Conservation (phyloP, 1,139 yeast genomes). For the Sugiyamaella grinbergsii region DNA sequence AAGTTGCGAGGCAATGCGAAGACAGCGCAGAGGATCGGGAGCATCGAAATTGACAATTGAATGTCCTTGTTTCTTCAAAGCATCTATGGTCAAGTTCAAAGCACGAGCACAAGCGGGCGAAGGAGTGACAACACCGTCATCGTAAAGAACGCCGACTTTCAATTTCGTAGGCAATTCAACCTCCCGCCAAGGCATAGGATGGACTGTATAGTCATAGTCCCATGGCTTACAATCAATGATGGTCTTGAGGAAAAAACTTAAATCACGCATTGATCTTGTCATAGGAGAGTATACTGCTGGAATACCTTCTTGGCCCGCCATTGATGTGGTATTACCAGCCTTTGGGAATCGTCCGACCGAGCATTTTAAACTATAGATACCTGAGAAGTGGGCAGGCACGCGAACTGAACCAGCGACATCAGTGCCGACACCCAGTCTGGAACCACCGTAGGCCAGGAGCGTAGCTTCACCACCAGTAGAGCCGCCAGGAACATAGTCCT, state of each 20-base stretch:
- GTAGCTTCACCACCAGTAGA: constrained; percentile 56
- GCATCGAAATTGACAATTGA: constrained; percentile 53
- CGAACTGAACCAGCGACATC: constrained; percentile 64
- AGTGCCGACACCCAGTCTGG: constrained; percentile 55
- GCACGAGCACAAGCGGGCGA: constrained; percentile 67
- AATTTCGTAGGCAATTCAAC: constrained; percentile 43
- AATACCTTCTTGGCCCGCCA: constrained; percentile 56
- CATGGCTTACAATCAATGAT: constrained; percentile 64
- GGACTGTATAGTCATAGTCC: constrained; percentile 57
- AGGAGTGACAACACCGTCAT: constrained; percentile 52
- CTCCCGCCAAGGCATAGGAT: constrained; percentile 65
- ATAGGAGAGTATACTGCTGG: constrained; percentile 61
- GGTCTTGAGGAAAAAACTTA: constrained; percentile 60
- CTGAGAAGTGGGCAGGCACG: constrained; percentile 52
- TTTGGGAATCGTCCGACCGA: constrained; percentile 55
- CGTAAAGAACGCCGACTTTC: constrained; percentile 51
- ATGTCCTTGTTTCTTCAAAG: constrained; percentile 57
- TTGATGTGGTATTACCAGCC: constrained; percentile 53
- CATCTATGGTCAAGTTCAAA: constrained; percentile 49
- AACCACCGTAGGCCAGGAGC: constrained; percentile 51
- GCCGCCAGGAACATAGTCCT: constrained; percentile 50
- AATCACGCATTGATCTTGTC: constrained; percentile 61
- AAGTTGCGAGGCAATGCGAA: constrained; percentile 46
- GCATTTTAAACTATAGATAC: constrained; percentile 52
- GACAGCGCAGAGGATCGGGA: constrained; percentile 45